Conservation (phyloP, 2,329 filamentous ascomycete genomes). For the Fusarium agapanthi region DNA sequence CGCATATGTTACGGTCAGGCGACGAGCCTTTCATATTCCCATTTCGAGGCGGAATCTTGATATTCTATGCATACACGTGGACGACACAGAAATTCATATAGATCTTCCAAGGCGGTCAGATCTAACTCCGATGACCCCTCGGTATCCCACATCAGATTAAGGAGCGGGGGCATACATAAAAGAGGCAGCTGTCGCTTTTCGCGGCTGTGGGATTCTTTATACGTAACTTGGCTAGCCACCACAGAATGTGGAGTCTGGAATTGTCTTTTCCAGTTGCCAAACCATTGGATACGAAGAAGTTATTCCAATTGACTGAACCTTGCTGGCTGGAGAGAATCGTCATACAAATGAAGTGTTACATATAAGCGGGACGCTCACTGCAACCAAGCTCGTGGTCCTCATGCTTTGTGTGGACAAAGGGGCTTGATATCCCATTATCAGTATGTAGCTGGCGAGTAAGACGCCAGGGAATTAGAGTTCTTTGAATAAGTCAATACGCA, state of each 20-base stretch:
- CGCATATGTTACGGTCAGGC: constrained; percentile 24
- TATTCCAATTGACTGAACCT: constrained; percentile 4
- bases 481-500: constrained; percentile 29
- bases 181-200: constrained; percentile 35
- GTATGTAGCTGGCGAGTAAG: constrained; percentile 3
- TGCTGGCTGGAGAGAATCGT: not conserved
- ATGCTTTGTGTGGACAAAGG: not conserved
- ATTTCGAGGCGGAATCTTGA: not conserved
- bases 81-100: not conserved
- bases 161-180: not conserved
- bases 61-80: constrained; percentile 3
- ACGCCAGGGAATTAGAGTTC: constrained; percentile 7
- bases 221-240: not conserved
- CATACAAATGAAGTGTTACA: constrained; percentile 15
- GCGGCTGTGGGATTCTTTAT: constrained; percentile 31
- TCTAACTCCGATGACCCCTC: constrained; percentile 22
- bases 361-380: not conserved
- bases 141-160: constrained; percentile 7
- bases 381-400: constrained; percentile 6
- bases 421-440: not conserved
- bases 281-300: not conserved
- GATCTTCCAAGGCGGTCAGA: constrained; percentile 8
- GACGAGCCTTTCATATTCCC: not conserved
- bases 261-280: constrained; percentile 1
- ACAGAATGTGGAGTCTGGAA: not conserved